Conservation (phyloP, 495 filamentous ascomycete species). For the Letharia lupina region DNA sequence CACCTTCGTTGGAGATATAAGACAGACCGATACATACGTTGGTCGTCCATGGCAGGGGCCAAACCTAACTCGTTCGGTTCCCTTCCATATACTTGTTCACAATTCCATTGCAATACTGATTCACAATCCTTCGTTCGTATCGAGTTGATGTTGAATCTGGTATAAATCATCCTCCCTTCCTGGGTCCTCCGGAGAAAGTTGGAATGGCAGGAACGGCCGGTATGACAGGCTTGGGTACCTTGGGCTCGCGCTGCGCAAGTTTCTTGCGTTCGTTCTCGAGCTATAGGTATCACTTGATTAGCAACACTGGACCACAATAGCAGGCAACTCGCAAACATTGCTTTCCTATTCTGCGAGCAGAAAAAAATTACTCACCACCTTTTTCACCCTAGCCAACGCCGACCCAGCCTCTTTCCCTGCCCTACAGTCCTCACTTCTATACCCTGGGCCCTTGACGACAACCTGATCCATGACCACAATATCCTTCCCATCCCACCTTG, state of each 20-base stretch:
- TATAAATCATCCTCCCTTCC: slow-evolving; percentile 20
- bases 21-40: not conserved
- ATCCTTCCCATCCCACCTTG: slow-evolving; percentile 51
- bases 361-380: slow-evolving; percentile 45
- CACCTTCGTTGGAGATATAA: not conserved
- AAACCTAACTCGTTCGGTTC: not conserved
- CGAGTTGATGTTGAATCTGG: not conserved
- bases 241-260: slow-evolving; percentile 19
- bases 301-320: not conserved
- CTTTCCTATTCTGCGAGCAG: not conserved
- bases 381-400: slow-evolving; percentile 50
- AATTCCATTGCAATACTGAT: not conserved
- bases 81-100: not conserved
- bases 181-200: slow-evolving; percentile 18
- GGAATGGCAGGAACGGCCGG: slow-evolving; percentile 24
- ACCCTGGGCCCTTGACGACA: slow-evolving; percentile 48
- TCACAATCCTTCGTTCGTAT: not conserved
- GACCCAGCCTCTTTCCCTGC: slow-evolving; percentile 41
- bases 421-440: slow-evolving; percentile 51
- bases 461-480: slow-evolving; percentile 63
- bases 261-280: slow-evolving; percentile 25
- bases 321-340: not conserved
- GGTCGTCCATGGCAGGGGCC: not conserved
- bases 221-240: slow-evolving; percentile 22
- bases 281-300: slow-evolving; percentile 7